phyloP scores from a whole-genome alignment of 148 eudicot genomes.

The Silene latifolia region DNA sequence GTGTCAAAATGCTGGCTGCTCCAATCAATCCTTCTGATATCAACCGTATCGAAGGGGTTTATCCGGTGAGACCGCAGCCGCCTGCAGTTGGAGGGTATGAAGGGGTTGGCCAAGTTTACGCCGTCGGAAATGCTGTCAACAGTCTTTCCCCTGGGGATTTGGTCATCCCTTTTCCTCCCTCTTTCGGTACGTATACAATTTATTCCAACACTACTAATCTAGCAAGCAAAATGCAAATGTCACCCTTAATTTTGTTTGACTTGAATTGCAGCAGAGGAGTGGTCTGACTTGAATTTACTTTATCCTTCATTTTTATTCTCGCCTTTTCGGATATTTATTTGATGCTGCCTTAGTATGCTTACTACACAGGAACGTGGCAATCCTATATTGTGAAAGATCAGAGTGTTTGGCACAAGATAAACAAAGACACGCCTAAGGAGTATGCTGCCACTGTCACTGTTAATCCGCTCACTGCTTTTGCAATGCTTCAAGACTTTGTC shows the following conservation, averaged over 20 bases:
- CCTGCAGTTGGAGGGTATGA: slow-evolving; percentile 94
- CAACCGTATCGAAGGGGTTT: slow-evolving; percentile 88
- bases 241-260: too few relatives aligned
- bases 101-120: slow-evolving; percentile 82
- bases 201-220: too few relatives aligned
- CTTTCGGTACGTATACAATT: slow-evolving; percentile 45
- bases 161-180: slow-evolving; percentile 93
- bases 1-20: slow-evolving; percentile 90
- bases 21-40: slow-evolving; percentile 96
- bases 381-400: slow-evolving; percentile 75
- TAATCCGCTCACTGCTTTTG: slow-evolving; percentile 82
- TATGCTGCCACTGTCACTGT: slow-evolving; percentile 90
- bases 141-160: slow-evolving; percentile 68
- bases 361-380: slow-evolving; percentile 74
- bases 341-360: too few relatives aligned
- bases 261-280: too few relatives aligned
- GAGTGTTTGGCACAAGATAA: slow-evolving; percentile 78
- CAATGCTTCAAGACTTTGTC: slow-evolving; percentile 78
- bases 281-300: too few relatives aligned
- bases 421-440: slow-evolving; percentile 58
- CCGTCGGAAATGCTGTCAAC: slow-evolving; percentile 68
- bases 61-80: slow-evolving; percentile 78
- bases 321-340: too few relatives aligned
- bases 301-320: too few relatives aligned
- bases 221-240: too few relatives aligned